phyloP scores from a whole-genome alignment of 108 stramenopile species.

The Stephanodiscus triporus region DNA sequence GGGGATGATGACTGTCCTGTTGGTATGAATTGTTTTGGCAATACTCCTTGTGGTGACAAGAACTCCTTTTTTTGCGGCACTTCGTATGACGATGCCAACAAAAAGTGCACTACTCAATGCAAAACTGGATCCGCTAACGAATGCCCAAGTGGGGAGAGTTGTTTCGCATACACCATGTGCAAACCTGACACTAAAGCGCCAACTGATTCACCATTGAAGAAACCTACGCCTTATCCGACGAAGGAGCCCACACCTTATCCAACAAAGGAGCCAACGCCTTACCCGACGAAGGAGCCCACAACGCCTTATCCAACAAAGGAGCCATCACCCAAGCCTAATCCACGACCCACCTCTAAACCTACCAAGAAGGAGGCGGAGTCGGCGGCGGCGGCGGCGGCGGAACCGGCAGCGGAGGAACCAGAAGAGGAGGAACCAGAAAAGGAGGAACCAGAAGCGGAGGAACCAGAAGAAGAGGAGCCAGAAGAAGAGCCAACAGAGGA shows the following conservation, averaged over 20 bases:
- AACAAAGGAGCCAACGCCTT: neutral
- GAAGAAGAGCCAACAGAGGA: constrained; percentile 18
- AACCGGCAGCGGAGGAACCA: constrained; percentile 6
- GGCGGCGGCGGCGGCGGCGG: neutral
- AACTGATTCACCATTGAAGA: constrained; percentile 24
- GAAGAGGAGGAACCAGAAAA: constrained; percentile 23
- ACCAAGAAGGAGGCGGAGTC: neutral
- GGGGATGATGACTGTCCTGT: constrained; percentile 43
- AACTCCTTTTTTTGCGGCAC: constrained; percentile 73
- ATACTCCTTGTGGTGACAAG: constrained; percentile 49
- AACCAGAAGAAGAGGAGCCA: constrained; percentile 5
- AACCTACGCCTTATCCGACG: constrained; percentile 25
- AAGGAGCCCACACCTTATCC: constrained; percentile 8
- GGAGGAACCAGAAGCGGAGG: neutral
- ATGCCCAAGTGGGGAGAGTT: constrained; percentile 77
- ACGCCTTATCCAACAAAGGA: neutral
- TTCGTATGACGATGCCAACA: constrained; percentile 77
- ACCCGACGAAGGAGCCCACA: constrained; percentile 16
- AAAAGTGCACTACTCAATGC: constrained; percentile 67
- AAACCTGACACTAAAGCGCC: constrained; percentile 35
- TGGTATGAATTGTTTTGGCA: constrained; percentile 47
- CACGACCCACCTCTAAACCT: constrained; percentile 1
- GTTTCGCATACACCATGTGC: constrained; percentile 81
- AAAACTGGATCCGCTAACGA: constrained; percentile 63
- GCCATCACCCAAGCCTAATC: neutral